Percentiles rank a stretch among this genome's conserved stretches.
These are phyloP conservation scores for Huiozyma naganishii DNA, from an alignment of 805 yeast genomes.

Conservation along the genomic window DNA sequence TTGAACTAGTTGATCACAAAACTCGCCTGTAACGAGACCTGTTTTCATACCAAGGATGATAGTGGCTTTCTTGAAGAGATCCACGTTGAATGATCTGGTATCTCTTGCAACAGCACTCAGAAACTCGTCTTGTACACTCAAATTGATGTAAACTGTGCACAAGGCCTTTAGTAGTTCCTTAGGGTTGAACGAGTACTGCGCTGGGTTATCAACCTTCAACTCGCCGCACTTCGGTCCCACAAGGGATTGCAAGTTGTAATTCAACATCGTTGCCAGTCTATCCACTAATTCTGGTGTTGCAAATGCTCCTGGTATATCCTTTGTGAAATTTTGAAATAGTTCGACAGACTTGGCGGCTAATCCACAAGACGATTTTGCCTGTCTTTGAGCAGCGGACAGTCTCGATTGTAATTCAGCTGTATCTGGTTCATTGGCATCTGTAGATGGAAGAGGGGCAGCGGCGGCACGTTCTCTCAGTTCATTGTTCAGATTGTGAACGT, in stretches of 20 bases:
- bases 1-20: constrained; percentile 37
- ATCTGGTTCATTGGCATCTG: constrained; percentile 8
- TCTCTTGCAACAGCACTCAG: constrained; percentile 78
- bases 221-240: constrained; percentile 93
- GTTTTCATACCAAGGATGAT: constrained; percentile 46
- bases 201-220: constrained; percentile 75
- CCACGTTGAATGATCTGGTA: constrained; percentile 72
- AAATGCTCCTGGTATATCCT: constrained; percentile 79
- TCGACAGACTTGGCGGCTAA: constrained; percentile 74
- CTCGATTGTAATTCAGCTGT: constrained; percentile 53
- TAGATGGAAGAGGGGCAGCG: background rate
- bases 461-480: constrained; percentile 2
- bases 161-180: constrained; percentile 55
- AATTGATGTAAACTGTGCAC: constrained; percentile 64
- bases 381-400: constrained; percentile 54
- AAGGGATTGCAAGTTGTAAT: constrained; percentile 81
- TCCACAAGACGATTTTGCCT: constrained; percentile 73
- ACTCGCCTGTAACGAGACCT: constrained; percentile 43
- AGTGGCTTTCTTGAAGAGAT: constrained; percentile 60
- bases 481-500: constrained; percentile 61
- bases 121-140: constrained; percentile 55
- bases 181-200: constrained; percentile 75
- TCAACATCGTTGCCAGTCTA: constrained; percentile 89
- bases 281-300: constrained; percentile 84
- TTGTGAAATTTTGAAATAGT: constrained; percentile 70